These are phyloP conservation scores for Xylaria cubensis DNA, from an alignment of 495 filamentous ascomycete genomes.

Conservation along the genomic window DNA sequence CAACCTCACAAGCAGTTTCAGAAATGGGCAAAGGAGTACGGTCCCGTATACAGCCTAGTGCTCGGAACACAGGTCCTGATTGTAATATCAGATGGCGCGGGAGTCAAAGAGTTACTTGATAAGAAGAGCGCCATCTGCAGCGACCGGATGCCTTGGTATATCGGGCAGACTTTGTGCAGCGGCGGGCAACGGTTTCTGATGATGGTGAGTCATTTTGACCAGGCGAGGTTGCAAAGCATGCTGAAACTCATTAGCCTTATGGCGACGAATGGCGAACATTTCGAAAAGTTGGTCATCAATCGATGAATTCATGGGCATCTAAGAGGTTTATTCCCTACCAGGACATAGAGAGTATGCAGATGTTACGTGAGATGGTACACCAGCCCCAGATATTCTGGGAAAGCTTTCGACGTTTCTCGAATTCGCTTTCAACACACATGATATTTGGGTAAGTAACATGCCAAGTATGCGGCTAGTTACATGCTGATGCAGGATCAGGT, in stretches of 20 bases:
- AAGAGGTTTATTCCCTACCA: not conserved
- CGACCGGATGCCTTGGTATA: not conserved
- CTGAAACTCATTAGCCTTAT: not conserved
- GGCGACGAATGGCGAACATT: not conserved
- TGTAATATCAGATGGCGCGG: not conserved
- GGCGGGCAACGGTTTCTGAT: not conserved
- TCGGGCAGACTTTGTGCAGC: not conserved
- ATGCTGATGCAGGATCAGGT: not conserved
- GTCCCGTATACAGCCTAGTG: conserved; percentile 18
- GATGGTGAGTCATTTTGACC: not conserved
- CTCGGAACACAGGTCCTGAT: not conserved
- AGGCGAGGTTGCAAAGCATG: not conserved
- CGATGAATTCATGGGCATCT: conserved; percentile 5
- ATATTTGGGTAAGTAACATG: not conserved
- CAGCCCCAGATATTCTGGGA: not conserved
- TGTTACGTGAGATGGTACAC: not conserved
- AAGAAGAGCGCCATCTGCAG: not conserved
- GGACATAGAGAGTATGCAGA: not conserved
- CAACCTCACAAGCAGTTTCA: conserved; percentile 19
- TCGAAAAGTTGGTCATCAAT: not conserved
- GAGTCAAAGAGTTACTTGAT: not conserved
- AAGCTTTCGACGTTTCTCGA: not conserved
- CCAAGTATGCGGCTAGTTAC: not conserved
- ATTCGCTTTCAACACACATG: not conserved
- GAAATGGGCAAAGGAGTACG: conserved; percentile 23